Conservation (phyloP, 306 rosid genomes). For the Citrullus mucosospermus region DNA sequence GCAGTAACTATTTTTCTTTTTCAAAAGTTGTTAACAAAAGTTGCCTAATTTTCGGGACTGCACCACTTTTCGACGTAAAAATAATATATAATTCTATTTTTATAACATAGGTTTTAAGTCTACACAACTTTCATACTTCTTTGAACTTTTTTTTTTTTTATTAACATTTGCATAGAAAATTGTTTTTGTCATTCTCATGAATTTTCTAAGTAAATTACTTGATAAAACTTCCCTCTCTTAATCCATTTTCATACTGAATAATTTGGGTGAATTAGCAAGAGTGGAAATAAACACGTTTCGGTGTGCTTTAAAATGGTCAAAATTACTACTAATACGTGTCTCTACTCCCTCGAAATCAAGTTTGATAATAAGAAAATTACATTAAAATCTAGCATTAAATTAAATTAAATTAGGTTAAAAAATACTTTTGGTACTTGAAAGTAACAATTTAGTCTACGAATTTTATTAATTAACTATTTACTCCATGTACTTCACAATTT, state of each 20-base stretch:
- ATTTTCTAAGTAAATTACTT: neutral
- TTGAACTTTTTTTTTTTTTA: neutral
- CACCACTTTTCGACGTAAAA: neutral
- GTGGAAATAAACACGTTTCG: no score
- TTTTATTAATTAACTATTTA: no score
- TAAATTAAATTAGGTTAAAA: no score
- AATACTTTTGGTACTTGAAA: no score
- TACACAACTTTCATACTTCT: neutral
- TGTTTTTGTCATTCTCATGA: neutral
- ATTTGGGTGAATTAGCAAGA: no score
- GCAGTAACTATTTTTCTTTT: neutral
- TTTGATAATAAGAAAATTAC: no score
- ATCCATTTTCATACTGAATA: neutral
- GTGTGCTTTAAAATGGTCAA: no score
- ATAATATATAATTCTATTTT: neutral
- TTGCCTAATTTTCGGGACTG: neutral
- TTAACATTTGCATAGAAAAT: neutral
- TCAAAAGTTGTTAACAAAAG: neutral
- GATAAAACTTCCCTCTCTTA: neutral
- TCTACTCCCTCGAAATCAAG: no score
- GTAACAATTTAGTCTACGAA: no score
- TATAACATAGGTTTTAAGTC: neutral
- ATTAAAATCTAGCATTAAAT: no score
- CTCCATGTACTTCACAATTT: no score
- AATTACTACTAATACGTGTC: no score